Evolutionary conservation across 2,329 filamentous ascomycete genomes (phyloP).

Genomic region (Arthrobotrys musiformis): DNA sequence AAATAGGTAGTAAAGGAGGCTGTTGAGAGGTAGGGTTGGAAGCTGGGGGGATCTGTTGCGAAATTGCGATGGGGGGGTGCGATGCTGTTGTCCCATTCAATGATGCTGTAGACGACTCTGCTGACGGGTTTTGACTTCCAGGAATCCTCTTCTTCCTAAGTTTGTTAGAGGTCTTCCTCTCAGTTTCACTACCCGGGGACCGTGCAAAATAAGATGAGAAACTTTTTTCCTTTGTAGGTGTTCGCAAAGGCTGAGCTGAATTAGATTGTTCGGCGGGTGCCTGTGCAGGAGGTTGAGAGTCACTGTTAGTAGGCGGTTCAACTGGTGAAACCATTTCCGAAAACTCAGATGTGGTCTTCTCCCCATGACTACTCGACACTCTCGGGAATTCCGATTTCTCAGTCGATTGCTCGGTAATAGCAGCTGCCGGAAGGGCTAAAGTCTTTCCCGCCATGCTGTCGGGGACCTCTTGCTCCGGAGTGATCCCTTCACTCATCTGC

Average conservation of each 20-base stretch:
- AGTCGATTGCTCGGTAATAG: conserved; percentile 60
- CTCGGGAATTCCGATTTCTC: conserved; percentile 61
- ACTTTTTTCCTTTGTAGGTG: conserved; percentile 74
- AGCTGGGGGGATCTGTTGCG: conserved; percentile 60
- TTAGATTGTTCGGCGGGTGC: conserved; percentile 5
- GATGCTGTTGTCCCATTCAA: conserved; percentile 62
- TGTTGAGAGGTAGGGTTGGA: conserved; percentile 60
- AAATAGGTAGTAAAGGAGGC: conserved; percentile 57
- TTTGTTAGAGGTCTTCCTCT: conserved; percentile 84
- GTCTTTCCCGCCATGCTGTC: conserved; percentile 58
- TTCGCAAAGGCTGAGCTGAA: conserved; percentile 62
- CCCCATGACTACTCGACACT: conserved; percentile 48
- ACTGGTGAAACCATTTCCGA: conserved; percentile 64
- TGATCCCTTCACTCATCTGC: conserved; percentile 22
- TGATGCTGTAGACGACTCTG: conserved; percentile 88
- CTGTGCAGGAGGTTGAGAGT: conserved; percentile 58
- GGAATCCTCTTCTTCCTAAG: conserved; percentile 85
- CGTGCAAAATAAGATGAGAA: conserved; percentile 77
- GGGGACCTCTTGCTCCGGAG: conserved; percentile 57
- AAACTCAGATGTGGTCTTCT: conserved; percentile 60
- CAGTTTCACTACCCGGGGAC: conserved; percentile 72
- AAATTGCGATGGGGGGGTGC: conserved; percentile 59
- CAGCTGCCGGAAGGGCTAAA: neutral
- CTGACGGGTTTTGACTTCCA: conserved; percentile 81
- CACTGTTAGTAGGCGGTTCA: conserved; percentile 66